A percentile compares a stretch with the other conserved stretches of the same genome.
These are phyloP conservation scores for Ogataea corticis DNA, from an alignment of 805 yeast genomes.

Conservation along the genomic window DNA sequence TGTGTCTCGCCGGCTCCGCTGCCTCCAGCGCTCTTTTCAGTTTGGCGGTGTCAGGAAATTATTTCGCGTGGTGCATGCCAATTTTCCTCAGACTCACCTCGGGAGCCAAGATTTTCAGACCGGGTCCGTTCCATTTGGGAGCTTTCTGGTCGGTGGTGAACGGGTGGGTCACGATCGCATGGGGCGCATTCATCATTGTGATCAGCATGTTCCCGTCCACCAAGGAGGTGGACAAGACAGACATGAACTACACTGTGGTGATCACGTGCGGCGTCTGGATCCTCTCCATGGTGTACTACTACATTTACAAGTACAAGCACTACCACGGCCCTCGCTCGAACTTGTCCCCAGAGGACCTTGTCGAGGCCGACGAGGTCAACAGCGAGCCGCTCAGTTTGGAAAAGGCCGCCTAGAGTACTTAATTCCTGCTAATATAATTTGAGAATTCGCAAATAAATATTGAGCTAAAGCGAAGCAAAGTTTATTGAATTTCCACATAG, in stretches of 20 bases:
- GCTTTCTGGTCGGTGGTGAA: constrained; percentile 45
- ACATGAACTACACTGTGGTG: constrained; percentile 72
- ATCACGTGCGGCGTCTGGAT: constrained; percentile 63
- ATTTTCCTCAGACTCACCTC: constrained; percentile 51
- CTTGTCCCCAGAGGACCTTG: constrained; percentile 15
- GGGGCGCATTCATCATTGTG: constrained; percentile 53
- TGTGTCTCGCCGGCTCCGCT: constrained; percentile 56
- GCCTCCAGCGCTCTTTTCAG: constrained; percentile 73
- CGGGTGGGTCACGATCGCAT: constrained; percentile 44
- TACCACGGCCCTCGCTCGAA: constrained; percentile 53
- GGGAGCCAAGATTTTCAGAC: constrained; percentile 51
- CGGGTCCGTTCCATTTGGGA: constrained; percentile 72
- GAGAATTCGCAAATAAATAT: too few relatives aligned
- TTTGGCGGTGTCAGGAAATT: constrained; percentile 60
- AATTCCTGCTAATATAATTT: neutral
- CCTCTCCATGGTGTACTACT: constrained; percentile 51
- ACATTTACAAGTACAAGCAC: constrained; percentile 49
- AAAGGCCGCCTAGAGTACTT: neutral
- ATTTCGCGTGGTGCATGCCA: constrained; percentile 64
- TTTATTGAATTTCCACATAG: constrained; percentile 34
- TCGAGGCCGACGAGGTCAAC: constrained; percentile 6
- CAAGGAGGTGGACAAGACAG: constrained; percentile 38
- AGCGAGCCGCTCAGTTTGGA: constrained; percentile 1
- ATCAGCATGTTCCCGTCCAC: constrained; percentile 62
- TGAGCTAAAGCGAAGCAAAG: too few relatives aligned